Evolutionary conservation across 345 rosid genomes (phyloP), one percentile per base, ranked within the genome.

Genomic region (Citropsis articulata): DNA sequence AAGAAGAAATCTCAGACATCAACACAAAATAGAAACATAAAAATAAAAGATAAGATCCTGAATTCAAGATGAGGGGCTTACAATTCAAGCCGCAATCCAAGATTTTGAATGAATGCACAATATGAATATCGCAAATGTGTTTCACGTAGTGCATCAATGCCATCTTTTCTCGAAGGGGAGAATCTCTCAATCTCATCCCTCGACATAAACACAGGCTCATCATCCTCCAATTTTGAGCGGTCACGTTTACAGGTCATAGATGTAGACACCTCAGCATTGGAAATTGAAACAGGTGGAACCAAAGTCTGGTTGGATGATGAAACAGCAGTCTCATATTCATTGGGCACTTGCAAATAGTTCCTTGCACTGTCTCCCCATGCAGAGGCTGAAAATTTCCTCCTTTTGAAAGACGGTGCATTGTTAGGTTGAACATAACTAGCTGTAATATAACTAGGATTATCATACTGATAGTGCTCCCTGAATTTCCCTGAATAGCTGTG

Each of bases 121-220:
- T 92, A 92, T 1, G 97, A 88, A 79, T 92, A 92, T 64, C 97
- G 93, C 83, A 92, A 84, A 81, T 92, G 91, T 24, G 91, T 81
- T 84, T 92, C 97, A 1, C 91, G 87, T 36, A 84, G 72, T 3
- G 82, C 91, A 85, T 90, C 94, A 48, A 92, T 92, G 16, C 97
- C 97, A 81, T 92, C 97, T 85, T 88, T 92, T 81, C 97, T 89
- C 30, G 97, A 92, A 12, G 97, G 97, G 4, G 97, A 92, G 82
- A 59, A 72, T 82, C 89, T 87, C 72, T 92, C 97, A 76, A 92
- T 92, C 80, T 89, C 93, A 82, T 89, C 91, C 86, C 88, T 87
- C 6, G 97, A 90, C 90, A 92, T 77, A 76, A 92, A 92, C 4
- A 82, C 70, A 8, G 88, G 86, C 72, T 89, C 92, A 76, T 87